A percentile compares a stretch with the other conserved stretches of the same genome.
Evolutionary conservation across 2,329 filamentous ascomycete genomes (phyloP).

Genomic region (Aspergillus puulaauensis): DNA sequence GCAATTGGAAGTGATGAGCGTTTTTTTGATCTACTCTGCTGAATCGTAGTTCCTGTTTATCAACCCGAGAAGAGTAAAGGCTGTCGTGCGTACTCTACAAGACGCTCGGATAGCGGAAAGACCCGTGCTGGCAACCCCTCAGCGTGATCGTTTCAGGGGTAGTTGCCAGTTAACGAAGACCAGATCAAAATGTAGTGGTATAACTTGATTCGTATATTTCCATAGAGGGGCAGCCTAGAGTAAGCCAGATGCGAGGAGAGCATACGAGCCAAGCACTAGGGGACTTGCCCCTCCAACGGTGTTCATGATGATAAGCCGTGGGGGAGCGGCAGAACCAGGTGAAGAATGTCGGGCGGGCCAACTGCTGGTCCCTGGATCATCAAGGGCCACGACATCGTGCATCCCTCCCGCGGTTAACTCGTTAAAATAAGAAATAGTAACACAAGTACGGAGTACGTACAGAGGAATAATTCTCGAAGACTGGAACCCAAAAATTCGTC

Average conservation of each 20-base stretch:
- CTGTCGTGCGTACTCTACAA: background rate
- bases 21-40: background rate
- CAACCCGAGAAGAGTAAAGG: background rate
- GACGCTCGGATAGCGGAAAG: background rate
- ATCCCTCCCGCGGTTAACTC: background rate
- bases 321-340: background rate
- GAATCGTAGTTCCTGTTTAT: background rate
- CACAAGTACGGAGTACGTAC: background rate
- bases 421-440: background rate
- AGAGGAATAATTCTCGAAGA: background rate
- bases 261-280: slow-evolving; percentile 7
- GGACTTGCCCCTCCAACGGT: slow-evolving; percentile 3
- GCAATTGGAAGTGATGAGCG: background rate
- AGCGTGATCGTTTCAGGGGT: too few relatives aligned
- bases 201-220: background rate
- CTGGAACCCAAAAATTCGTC: slow-evolving; percentile 3
- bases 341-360: background rate
- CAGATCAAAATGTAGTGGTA: background rate
- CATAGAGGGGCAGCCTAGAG: background rate
- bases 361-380: background rate
- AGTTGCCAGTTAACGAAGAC: too few relatives aligned
- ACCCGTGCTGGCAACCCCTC: background rate
- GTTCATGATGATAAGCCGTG: slow-evolving; percentile 6
- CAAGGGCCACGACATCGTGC: background rate
- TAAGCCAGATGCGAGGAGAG: background rate